Percentiles rank a stretch among this genome's conserved stretches.
phyloP scores from a whole-genome alignment of 176 grass and related monocot species.

The Lolium rigidum region DNA sequence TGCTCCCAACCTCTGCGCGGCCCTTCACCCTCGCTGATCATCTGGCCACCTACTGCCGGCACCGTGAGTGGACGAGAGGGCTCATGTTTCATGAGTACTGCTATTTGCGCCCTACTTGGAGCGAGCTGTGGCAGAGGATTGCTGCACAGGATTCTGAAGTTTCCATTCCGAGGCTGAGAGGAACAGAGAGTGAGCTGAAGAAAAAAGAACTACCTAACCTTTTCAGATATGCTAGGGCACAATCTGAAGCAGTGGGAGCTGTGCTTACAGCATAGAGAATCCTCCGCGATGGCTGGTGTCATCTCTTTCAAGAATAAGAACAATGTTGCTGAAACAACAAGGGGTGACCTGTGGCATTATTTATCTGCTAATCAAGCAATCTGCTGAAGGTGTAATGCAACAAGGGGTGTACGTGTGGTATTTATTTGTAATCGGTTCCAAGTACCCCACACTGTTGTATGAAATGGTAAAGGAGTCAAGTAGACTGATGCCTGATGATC shows the following conservation, averaged over 20 bases:
- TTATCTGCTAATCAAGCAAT: no score
- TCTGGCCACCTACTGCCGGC: conserved; percentile 1
- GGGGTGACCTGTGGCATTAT: no score
- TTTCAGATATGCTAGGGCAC: neutral
- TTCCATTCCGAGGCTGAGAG: neutral
- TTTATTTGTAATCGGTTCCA: no score
- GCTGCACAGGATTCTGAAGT: neutral
- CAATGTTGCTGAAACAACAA: no score
- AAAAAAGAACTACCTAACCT: neutral
- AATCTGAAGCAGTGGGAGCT: neutral
- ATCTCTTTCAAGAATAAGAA: no score
- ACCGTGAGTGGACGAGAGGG: conserved; percentile 15
- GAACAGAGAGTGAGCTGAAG: neutral
- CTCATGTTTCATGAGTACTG: conserved; percentile 16
- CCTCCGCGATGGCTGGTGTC: no score
- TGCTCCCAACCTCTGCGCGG: neutral
- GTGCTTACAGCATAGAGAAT: neutral
- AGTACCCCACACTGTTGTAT: no score
- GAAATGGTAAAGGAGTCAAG: no score
- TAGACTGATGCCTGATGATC: no score
- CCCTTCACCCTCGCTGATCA: neutral
- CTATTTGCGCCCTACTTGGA: neutral
- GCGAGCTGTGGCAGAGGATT: neutral
- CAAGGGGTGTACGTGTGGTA: no score
- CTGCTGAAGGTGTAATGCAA: no score